Conservation (phyloP, 495 filamentous ascomycete genomes). For the Podospora conica region DNA sequence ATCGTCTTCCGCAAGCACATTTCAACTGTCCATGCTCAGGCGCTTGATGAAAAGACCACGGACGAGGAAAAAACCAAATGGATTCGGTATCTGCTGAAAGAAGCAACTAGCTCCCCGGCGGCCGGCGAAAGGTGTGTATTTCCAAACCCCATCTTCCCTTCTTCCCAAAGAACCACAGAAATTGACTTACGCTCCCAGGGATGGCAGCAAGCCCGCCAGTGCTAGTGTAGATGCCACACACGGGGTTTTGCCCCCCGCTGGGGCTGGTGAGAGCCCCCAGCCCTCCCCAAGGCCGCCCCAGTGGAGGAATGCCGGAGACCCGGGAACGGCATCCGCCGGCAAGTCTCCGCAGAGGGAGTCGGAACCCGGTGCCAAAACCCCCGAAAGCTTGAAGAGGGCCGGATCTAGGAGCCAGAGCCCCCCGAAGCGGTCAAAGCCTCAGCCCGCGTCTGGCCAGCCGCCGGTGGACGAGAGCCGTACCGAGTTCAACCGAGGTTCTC, state of each 20-base stretch:
- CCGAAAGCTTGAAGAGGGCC: slow-evolving; percentile 13
- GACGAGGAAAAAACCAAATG: not conserved
- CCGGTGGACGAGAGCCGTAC: slow-evolving; percentile 16
- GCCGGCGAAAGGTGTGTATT: not conserved
- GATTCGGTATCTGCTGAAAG: not conserved
- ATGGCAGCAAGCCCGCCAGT: not conserved
- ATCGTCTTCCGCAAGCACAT: not conserved
- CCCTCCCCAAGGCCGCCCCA: not conserved
- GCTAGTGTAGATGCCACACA: not conserved
- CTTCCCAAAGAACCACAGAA: not conserved
- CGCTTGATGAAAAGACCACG: not conserved
- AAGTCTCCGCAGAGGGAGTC: not conserved
- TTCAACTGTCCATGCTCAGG: not conserved
- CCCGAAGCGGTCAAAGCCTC: slow-evolving; percentile 19
- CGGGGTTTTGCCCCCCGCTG: not conserved
- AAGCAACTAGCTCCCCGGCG: not conserved
- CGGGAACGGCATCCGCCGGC: not conserved
- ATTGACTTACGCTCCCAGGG: not conserved
- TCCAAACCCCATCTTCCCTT: no score
- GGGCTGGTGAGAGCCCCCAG: slow-evolving; percentile 4
- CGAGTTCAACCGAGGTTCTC: slow-evolving; percentile 29
- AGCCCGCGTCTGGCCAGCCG: not conserved
- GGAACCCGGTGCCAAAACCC: not conserved
- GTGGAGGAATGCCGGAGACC: slow-evolving; percentile 8
- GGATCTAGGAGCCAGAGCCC: slow-evolving; percentile 16